phyloP scores from a whole-genome alignment of 768 basidiomycete species.

The Termitomyces sp. region DNA sequence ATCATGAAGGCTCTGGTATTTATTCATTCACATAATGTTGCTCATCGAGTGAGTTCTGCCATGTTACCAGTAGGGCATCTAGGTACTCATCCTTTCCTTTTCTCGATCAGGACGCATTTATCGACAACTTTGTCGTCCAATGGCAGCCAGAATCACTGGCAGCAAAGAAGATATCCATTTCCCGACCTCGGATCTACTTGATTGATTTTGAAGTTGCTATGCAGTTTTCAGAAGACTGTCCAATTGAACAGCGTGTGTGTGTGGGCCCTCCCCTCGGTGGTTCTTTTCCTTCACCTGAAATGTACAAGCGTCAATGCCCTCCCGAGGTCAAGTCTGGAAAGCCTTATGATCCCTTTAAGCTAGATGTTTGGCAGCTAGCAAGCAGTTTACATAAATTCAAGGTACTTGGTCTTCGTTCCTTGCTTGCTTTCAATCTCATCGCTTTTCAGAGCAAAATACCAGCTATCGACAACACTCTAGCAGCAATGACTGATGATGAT shows the following conservation, averaged over 20 bases:
- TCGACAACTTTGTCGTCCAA: slow-evolving; percentile 29
- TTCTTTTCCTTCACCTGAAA: slow-evolving; percentile 15
- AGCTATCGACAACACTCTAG: slow-evolving; percentile 4
- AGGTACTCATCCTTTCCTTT: neutral
- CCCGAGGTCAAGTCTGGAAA: slow-evolving; percentile 20
- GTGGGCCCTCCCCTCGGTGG: slow-evolving; percentile 20
- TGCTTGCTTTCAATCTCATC: neutral
- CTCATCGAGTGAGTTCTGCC: neutral
- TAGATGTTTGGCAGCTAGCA: slow-evolving; percentile 9
- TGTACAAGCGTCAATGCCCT: slow-evolving; percentile 20
- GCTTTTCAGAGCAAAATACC: slow-evolving; percentile 5
- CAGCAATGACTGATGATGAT: neutral
- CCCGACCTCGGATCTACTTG: slow-evolving; percentile 12
- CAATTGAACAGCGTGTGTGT: slow-evolving; percentile 14
- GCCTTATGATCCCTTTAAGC: slow-evolving; percentile 9
- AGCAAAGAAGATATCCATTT: neutral
- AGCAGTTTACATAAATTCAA: slow-evolving; percentile 1
- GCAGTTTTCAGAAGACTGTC: slow-evolving; percentile 20
- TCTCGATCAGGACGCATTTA: slow-evolving; percentile 24
- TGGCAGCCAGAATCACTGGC: slow-evolving; percentile 28
- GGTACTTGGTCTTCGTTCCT: neutral
- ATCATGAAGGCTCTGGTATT: neutral
- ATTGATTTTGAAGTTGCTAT: slow-evolving; percentile 30
- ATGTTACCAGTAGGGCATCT: neutral
- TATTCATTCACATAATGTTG: neutral